Evolutionary conservation across 1,284 basidiomycete genomes (phyloP).

Genomic region (Malassezia obtusa): DNA sequence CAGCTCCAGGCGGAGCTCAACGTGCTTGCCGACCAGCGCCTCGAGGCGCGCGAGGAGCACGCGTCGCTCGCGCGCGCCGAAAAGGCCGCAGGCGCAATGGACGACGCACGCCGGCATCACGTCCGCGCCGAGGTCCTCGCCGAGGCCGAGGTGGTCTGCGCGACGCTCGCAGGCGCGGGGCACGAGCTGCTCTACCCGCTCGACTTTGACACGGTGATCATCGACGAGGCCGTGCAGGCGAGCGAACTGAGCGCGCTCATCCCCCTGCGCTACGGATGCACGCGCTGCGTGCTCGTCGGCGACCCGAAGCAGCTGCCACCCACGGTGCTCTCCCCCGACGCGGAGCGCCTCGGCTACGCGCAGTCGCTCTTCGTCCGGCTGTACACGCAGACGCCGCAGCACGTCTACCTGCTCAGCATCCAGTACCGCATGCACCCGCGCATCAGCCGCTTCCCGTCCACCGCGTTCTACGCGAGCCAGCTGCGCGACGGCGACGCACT

Average conservation of each 20-base stretch:
- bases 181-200: conserved; percentile 74
- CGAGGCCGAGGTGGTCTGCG: conserved; percentile 80
- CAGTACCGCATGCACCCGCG: conserved; percentile 99
- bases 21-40: conserved; percentile 3
- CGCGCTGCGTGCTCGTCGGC: conserved; percentile 85
- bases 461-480: conserved; percentile 72
- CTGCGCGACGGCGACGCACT: conserved; percentile 82
- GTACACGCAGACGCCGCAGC: conserved; percentile 65
- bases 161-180: conserved; percentile 75
- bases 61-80: background rate
- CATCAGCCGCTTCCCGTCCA: conserved; percentile 81
- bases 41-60: conserved; percentile 10
- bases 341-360: conserved; percentile 70
- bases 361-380: conserved; percentile 87
- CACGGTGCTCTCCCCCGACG: conserved; percentile 83
- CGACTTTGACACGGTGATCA: conserved; percentile 90
- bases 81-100: conserved; percentile 1
- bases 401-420: conserved; percentile 85
- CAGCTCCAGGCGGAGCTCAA: conserved; percentile 9
- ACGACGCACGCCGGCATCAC: background rate
- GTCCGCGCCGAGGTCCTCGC: conserved; percentile 23
- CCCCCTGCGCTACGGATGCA: conserved; percentile 78
- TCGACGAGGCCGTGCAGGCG: conserved; percentile 96
- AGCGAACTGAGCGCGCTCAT: conserved; percentile 95
- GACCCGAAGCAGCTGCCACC: conserved; percentile 96